phyloP scores from a whole-genome alignment of 768 basidiomycete species.

The Auriscalpium microsporum region DNA sequence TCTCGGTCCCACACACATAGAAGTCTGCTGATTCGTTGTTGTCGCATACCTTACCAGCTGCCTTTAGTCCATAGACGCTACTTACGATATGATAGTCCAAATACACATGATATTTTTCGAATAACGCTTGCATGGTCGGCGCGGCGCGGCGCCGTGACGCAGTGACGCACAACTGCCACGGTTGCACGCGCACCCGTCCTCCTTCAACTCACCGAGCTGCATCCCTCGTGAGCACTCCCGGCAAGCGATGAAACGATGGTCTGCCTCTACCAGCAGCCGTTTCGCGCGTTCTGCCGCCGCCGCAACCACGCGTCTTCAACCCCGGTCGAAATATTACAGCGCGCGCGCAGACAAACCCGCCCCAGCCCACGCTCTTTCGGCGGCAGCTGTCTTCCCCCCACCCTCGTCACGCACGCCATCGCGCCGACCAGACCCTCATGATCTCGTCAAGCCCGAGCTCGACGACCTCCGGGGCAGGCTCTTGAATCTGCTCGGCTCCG shows the following conservation, averaged over 20 bases:
- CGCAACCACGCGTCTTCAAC: background rate
- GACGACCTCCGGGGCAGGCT: conserved; percentile 61
- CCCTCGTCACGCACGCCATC: background rate
- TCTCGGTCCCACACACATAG: too few relatives aligned
- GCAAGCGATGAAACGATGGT: conserved; percentile 2
- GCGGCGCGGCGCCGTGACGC: background rate
- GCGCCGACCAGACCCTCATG: conserved; percentile 48
- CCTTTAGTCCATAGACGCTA: too few relatives aligned
- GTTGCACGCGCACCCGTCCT: background rate
- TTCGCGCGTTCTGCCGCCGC: background rate
- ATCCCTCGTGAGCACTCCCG: background rate
- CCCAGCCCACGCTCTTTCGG: background rate
- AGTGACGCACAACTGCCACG: background rate
- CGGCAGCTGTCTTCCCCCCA: background rate
- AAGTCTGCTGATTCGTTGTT: too few relatives aligned
- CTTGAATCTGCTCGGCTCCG: conserved; percentile 72
- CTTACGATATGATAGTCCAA: too few relatives aligned
- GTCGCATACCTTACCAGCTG: too few relatives aligned
- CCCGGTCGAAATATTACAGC: background rate
- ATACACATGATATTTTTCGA: too few relatives aligned
- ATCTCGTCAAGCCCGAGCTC: conserved; percentile 67
- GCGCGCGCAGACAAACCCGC: conserved; percentile 9
- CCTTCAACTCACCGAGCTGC: background rate
- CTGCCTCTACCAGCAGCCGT: background rate
- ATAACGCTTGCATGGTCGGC: too few relatives aligned